phyloP scores from a whole-genome alignment of 352 stramenopile genomes.

The Phytophthora agathidicida region DNA sequence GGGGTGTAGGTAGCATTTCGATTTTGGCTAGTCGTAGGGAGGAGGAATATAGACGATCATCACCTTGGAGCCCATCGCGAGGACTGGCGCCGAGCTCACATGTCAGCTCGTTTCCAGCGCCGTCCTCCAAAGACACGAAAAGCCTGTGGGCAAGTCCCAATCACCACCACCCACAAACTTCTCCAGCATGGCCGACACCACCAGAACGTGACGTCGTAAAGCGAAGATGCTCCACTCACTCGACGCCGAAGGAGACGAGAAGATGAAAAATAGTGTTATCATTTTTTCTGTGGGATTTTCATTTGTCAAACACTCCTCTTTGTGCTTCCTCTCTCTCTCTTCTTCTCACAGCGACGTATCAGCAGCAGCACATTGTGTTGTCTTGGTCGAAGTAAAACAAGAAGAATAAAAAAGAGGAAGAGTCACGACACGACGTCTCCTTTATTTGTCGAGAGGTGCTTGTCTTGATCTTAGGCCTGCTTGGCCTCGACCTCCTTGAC shows the following conservation, averaged over 20 bases:
- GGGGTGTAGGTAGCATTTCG: conserved; percentile 21
- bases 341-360: too few species aligned
- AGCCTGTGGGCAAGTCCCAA: too few species aligned
- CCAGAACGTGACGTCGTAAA: conserved; percentile 13
- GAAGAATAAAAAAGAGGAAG: neutral
- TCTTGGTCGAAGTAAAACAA: too few species aligned
- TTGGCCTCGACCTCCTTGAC: conserved; percentile 88
- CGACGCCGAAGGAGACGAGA: conserved; percentile 4
- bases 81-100: neutral
- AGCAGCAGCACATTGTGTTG: too few species aligned
- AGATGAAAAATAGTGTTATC: conserved; percentile 36
- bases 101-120: neutral
- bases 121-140: neutral
- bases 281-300: conserved; percentile 35
- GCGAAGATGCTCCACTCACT: neutral
- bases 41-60: conserved; percentile 37
- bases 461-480: conserved; percentile 53
- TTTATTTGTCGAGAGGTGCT: too few species aligned
- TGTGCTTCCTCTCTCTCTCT: conserved; percentile 10
- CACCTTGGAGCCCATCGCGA: conserved; percentile 18
- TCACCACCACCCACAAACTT: too few species aligned
- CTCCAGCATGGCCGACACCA: too few species aligned
- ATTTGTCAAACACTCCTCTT: conserved; percentile 28
- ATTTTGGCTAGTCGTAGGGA: conserved; percentile 34
- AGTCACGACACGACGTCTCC: neutral